Conservation (phyloP, 2,329 filamentous ascomycete genomes). For the Fusarium sp. region DNA sequence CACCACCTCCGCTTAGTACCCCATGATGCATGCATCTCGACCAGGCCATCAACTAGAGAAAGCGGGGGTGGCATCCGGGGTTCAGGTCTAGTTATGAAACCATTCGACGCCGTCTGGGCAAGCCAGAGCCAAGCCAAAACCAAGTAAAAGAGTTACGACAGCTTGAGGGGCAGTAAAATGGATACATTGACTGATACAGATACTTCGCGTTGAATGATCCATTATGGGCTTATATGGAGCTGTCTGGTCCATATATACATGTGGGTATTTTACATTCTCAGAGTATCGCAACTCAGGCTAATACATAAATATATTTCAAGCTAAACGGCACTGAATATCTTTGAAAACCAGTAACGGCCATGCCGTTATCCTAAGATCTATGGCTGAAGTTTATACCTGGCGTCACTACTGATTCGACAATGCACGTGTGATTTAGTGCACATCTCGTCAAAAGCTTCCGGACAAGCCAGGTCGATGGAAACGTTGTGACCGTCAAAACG, state of each 20-base stretch:
- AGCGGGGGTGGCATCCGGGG: conserved; percentile 38
- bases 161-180: not conserved
- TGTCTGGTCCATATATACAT: not conserved
- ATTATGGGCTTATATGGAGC: too few relatives aligned
- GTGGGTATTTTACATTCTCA: not conserved
- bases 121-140: conserved; percentile 22
- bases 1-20: conserved; percentile 26
- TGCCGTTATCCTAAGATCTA: conserved; percentile 2
- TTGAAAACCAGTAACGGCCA: conserved; percentile 9
- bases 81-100: conserved; percentile 21
- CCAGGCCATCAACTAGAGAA: conserved; percentile 18
- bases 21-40: conserved; percentile 28
- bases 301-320: not conserved
- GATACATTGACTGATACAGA: not conserved
- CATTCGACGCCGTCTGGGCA: conserved; percentile 7
- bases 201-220: not conserved
- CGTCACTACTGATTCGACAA: conserved; percentile 18
- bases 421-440: conserved; percentile 4
- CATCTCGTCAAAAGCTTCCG: conserved; percentile 9
- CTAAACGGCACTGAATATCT: not conserved
- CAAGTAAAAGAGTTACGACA: conserved; percentile 6
- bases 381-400: conserved; percentile 3
- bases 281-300: not conserved
- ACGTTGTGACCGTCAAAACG: conserved; percentile 18
- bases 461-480: conserved; percentile 14